Evolutionary conservation across 352 stramenopile species (phyloP), one percentile per base, ranked within the genome.

Genomic region (Phytophthora pini): DNA sequence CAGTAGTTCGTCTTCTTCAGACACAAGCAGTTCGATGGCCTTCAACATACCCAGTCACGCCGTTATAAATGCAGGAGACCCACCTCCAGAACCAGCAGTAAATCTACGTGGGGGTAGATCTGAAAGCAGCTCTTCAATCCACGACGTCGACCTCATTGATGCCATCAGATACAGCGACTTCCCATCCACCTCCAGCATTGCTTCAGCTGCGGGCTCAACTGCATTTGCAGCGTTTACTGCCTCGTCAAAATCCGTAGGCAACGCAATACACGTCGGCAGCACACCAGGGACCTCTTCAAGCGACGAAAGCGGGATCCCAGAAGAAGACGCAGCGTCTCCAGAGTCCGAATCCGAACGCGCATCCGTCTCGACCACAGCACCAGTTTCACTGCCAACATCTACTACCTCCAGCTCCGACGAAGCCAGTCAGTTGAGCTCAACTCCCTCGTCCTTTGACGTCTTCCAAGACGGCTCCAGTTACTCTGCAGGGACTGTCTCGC

Each of bases 31-130:
- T 26, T 62, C 51, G n/a, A 36, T 20, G n/a, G 7, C 27, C 15
- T 46, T 40, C 17, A 38, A 32, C 9, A 43, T 27, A 10, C 11
- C 39, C 36, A 44, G 44, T 13, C 15, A 36, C n/a, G 27, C 20
- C 32, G 40, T 4, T 5, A 29, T 68, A 39, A 54, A 52, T 34
- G 62, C 20, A 9, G 63, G 49, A 46, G 54, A 61, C 22, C 24
- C 48, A 36, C 3, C 17, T 27, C 13, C 1, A 11, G 24, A 45
- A 4, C 12, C 20, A 15, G 13, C 54, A 52, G 34, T 31, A 45
- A 17, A 45, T 36, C 8, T 12, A 36, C 61, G 22, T 40, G 34
- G 6, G 20, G 1, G 13, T 47, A 29, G n/a, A 12, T 20, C 32
- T 22, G 40, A 32, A 24, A 43, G 31, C 11, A 64, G 50, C 55